A percentile compares a stretch with the other conserved stretches of the same genome.
These are phyloP conservation scores for Botrytis pseudocinerea DNA, from an alignment of 2,329 filamentous ascomycete genomes.

Conservation along the genomic window DNA sequence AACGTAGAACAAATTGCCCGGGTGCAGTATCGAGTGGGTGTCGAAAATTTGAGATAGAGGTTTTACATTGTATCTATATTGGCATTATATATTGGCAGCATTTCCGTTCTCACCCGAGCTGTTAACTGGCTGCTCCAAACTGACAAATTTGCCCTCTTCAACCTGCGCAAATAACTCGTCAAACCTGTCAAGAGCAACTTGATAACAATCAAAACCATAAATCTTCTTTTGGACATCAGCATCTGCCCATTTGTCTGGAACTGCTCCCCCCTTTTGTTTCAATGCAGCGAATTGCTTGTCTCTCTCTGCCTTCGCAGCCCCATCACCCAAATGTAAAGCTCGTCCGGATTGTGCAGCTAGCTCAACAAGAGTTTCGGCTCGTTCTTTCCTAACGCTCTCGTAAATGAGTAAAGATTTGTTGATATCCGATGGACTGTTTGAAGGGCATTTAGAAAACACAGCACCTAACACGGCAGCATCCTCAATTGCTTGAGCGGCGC, in stretches of 20 bases:
- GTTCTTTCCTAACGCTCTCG: slow-evolving; percentile 56
- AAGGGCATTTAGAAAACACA: slow-evolving; percentile 47
- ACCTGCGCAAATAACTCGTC: slow-evolving; percentile 22
- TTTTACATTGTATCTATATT: not conserved
- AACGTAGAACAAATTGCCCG: not conserved
- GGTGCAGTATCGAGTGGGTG: not conserved
- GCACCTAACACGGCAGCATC: slow-evolving; percentile 63
- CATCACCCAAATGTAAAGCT: slow-evolving; percentile 59
- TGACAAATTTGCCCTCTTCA: not conserved
- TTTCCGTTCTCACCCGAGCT: not conserved
- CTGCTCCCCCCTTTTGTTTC: slow-evolving; percentile 46
- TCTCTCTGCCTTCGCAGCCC: slow-evolving; percentile 58
- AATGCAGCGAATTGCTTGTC: slow-evolving; percentile 56
- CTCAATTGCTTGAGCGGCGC: slow-evolving; percentile 68
- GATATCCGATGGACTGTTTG: slow-evolving; percentile 43
- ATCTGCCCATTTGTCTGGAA: slow-evolving; percentile 70
- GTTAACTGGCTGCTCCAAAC: not conserved
- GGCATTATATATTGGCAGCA: slow-evolving; percentile 4
- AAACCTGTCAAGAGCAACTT: slow-evolving; percentile 24
- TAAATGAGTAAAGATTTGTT: slow-evolving; percentile 54
- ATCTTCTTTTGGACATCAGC: slow-evolving; percentile 68
- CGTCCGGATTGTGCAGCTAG: slow-evolving; percentile 52
- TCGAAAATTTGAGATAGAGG: not conserved
- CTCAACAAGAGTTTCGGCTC: slow-evolving; percentile 53
- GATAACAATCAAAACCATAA: slow-evolving; percentile 44